These are phyloP conservation scores for Mucor plumbeus DNA, from an alignment of 371 early-diverging fungal species.

Conservation along the genomic window DNA sequence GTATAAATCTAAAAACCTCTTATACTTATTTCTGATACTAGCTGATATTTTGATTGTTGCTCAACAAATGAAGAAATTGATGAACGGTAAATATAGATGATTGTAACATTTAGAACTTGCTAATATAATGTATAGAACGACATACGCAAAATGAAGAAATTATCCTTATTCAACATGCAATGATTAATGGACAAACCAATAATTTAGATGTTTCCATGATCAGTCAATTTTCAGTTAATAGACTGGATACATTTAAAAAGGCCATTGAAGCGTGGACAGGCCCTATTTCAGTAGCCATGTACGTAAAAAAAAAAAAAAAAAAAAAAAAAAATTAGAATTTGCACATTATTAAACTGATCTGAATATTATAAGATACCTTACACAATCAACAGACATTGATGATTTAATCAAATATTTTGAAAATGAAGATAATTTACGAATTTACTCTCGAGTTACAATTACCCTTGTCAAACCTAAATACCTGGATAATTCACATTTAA, in stretches of 20 bases:
- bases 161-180: conserved; percentile 16
- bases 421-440: conserved; percentile 25
- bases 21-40: neutral
- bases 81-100: conserved; percentile 26
- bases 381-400: conserved; percentile 50
- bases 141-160: conserved; percentile 24
- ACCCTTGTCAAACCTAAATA: conserved; percentile 62
- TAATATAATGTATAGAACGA: neutral
- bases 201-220: conserved; percentile 53
- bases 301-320: conserved; percentile 25
- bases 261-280: conserved; percentile 59
- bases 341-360: no score
- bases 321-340: neutral
- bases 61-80: conserved; percentile 32
- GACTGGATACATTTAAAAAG: conserved; percentile 56
- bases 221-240: conserved; percentile 66
- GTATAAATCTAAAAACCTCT: neutral
- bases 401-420: conserved; percentile 53
- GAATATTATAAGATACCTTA: conserved; percentile 51
- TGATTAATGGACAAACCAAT: neutral
- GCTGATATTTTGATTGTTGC: conserved; percentile 40
- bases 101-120: neutral
- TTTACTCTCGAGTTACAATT: conserved; percentile 39
- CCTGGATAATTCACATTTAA: conserved; percentile 33
- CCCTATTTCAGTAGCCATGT: conserved; percentile 65